Evolutionary conservation across 2,329 filamentous ascomycete genomes (phyloP).

Genomic region (Grosmannia clavigera): DNA sequence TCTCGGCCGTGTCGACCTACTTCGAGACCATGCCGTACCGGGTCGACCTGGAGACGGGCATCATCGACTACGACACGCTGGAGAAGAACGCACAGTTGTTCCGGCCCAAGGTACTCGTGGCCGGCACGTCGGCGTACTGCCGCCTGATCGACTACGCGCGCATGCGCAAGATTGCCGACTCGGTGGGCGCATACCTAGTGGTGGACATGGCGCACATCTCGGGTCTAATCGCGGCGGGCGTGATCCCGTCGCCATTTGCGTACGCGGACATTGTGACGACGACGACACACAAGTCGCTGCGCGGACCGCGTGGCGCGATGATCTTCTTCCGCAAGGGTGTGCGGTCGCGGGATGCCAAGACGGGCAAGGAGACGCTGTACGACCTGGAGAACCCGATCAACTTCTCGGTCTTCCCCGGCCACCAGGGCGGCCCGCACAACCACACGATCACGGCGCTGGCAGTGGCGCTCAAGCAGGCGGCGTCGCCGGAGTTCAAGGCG

Average conservation of each 20-base stretch:
- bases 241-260: slow-evolving; percentile 86
- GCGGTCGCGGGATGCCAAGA: slow-evolving; percentile 78
- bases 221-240: slow-evolving; percentile 81
- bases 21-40: slow-evolving; percentile 98
- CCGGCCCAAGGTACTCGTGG: slow-evolving; percentile 91
- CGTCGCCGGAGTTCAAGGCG: slow-evolving; percentile 76
- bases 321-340: slow-evolving; percentile 99
- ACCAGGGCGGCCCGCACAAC: slow-evolving; percentile 98
- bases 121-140: slow-evolving; percentile 96
- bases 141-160: slow-evolving; percentile 91
- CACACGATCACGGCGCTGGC: slow-evolving; percentile 97
- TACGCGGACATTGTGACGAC: slow-evolving; percentile 95
- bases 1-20: slow-evolving; percentile 96
- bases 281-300: slow-evolving; percentile 97
- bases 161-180: slow-evolving; percentile 93
- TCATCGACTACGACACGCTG: slow-evolving; percentile 93
- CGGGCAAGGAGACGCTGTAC: slow-evolving; percentile 79
- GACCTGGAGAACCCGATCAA: slow-evolving; percentile 96
- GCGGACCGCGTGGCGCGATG: slow-evolving; percentile 95
- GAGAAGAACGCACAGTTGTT: slow-evolving; percentile 84
- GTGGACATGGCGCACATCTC: slow-evolving; percentile 99
- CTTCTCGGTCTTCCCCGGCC: slow-evolving; percentile 96
- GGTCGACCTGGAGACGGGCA: slow-evolving; percentile 75
- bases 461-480: slow-evolving; percentile 89
- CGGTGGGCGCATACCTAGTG: slow-evolving; percentile 84